Evolutionary conservation across 2,329 filamentous ascomycete genomes (phyloP), one percentile per base, ranked within the genome.

Genomic region (Colletotrichum liriopes): DNA sequence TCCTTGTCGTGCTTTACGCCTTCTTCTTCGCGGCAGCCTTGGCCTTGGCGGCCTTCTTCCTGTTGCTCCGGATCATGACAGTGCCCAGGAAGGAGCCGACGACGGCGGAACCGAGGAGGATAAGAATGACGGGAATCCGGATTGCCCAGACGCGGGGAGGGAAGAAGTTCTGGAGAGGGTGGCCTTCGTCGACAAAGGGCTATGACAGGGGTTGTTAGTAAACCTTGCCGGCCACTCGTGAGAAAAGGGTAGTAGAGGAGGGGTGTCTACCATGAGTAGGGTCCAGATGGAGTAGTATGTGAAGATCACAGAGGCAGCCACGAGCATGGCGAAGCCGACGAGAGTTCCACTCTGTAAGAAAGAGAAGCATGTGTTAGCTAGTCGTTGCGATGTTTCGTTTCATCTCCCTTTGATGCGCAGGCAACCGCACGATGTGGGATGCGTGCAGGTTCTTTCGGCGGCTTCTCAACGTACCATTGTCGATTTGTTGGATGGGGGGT

Each of bases 41-140:
- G 75, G 93, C 93, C 90, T 98, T 99, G 77, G 94, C 92, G 4
- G 94, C 94, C 91, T 96, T 98, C 91, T 98, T 98, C 83, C 93
- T 90, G 88, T 98, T 98, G 89, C 96, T 98, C 82, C 94, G 91
- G 86, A 99, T 98, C 96, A 99, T 99, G 80, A 99, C 96, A 81
- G 98, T 92, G 79, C 93, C 93, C 77, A 99, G 89, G 88, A 99
- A 99, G 73, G 94, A 97, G 75, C 96, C 96, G 73, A 99, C 96
- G 72, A 99, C 95, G 72, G 96, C 95, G 73, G 93, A 95, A 75
- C 93, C 95, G 76, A 99, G 88, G 58, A 99, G 91, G 75, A 98
- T 93, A 77, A 99, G 92, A 82, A 99, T 98, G 78, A 99, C 96
- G 77, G 96, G 96, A 80, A 99, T 96, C 82, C 96, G 95, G 82